A percentile compares a stretch with the other conserved stretches of the same genome.
phyloP scores from a whole-genome alignment of 345 rosid species.

The Murraya paniculata region DNA sequence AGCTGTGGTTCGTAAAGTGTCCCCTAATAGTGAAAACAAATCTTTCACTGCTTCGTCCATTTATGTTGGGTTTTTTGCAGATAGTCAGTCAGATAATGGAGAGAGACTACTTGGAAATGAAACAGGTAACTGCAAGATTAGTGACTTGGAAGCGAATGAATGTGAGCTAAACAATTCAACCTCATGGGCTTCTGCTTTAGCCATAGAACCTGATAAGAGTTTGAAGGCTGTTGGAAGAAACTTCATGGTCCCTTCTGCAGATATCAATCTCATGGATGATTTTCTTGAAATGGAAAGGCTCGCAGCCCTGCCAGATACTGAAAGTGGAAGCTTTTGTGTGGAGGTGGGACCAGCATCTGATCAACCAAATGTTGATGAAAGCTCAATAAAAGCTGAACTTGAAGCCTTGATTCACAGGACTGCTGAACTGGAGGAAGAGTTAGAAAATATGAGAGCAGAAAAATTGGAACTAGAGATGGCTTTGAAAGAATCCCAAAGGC shows the following conservation, averaged over 20 bases:
- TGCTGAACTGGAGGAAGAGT: conserved; percentile 60
- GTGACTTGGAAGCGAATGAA: conserved; percentile 26
- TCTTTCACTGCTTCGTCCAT: conserved; percentile 42
- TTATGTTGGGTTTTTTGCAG: conserved; percentile 54
- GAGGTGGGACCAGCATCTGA: conserved; percentile 31
- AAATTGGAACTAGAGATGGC: conserved; percentile 47
- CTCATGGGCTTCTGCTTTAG: conserved; percentile 34
- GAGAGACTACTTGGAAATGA: conserved; percentile 51
- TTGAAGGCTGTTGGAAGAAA: conserved; percentile 36
- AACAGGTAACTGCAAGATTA: conserved; percentile 30
- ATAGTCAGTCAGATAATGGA: conserved; percentile 69
- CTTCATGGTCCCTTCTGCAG: conserved; percentile 36
- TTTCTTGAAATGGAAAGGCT: conserved; percentile 95
- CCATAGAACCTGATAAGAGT: conserved; percentile 37
- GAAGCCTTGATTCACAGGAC: conserved; percentile 41
- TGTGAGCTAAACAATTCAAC: conserved; percentile 28
- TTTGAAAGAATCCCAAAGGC: conserved; percentile 43
- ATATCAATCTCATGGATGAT: conserved; percentile 87
- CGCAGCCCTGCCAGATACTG: conserved; percentile 52
- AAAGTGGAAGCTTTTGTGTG: conserved; percentile 30
- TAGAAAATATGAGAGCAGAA: conserved; percentile 54
- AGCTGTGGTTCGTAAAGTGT: conserved; percentile 47
- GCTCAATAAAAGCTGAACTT: conserved; percentile 43
- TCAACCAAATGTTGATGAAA: conserved; percentile 31
- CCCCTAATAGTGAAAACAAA: conserved; percentile 25